phyloP scores from a whole-genome alignment of 495 filamentous ascomycete species.

The Penicillium longicatenatum region DNA sequence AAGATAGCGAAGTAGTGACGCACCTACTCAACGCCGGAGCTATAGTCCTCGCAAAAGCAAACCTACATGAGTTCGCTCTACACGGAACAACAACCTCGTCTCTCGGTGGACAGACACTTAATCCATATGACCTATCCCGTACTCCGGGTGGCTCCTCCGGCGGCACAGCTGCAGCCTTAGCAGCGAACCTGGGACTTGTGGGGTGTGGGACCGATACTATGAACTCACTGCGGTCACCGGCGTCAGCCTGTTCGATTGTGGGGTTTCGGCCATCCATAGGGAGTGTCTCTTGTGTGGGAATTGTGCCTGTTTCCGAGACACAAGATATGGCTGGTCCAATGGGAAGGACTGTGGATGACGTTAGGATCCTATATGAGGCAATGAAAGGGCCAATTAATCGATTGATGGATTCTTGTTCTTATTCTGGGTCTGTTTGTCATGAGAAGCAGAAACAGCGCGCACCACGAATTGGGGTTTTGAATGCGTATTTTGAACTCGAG shows the following conservation, averaged over 20 bases:
- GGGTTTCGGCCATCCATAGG: constrained; percentile 63
- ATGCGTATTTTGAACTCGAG: constrained; percentile 42
- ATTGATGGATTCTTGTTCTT: no score
- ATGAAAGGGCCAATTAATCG: constrained; percentile 46
- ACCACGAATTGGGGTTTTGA: constrained; percentile 46
- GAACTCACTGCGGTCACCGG: constrained; percentile 62
- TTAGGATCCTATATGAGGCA: constrained; percentile 54
- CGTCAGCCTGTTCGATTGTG: constrained; percentile 62
- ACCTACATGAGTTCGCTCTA: constrained; percentile 65
- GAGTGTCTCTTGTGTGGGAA: constrained; percentile 50
- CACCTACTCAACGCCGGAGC: constrained; percentile 55
- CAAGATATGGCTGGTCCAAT: constrained; percentile 66
- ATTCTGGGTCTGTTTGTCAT: background rate
- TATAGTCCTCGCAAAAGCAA: constrained; percentile 67
- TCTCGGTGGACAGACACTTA: constrained; percentile 61
- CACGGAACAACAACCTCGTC: constrained; percentile 63
- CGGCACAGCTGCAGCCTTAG: constrained; percentile 61
- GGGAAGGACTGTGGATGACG: constrained; percentile 54
- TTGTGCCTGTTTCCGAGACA: constrained; percentile 62
- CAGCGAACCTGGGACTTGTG: constrained; percentile 56
- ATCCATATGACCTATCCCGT: constrained; percentile 62
- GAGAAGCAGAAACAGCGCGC: background rate
- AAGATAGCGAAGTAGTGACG: constrained; percentile 51
- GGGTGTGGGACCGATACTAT: constrained; percentile 66
- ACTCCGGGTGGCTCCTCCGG: constrained; percentile 67